Conservation (phyloP, 2,329 filamentous ascomycete species). For the Ascomycota sp. region DNA sequence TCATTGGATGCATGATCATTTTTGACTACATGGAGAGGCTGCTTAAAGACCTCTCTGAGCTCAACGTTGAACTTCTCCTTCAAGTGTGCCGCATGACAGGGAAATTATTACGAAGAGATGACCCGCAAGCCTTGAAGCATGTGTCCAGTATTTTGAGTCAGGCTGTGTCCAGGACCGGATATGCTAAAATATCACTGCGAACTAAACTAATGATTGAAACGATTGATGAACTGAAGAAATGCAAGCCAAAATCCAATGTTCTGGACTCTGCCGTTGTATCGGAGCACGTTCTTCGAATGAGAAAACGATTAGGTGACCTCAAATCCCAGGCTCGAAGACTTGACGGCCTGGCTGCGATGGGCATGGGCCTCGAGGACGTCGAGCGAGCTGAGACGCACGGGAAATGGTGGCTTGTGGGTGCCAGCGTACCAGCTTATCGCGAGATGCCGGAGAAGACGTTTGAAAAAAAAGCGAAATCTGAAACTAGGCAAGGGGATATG, state of each 20-base stretch:
- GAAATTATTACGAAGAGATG: conserved; percentile 67
- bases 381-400: conserved; percentile 67
- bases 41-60: conserved; percentile 53
- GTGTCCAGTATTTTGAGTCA: conserved; percentile 65
- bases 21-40: conserved; percentile 82
- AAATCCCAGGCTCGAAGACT: conserved; percentile 36
- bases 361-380: conserved; percentile 66
- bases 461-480: conserved; percentile 4
- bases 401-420: conserved; percentile 97
- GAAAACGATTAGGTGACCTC: conserved; percentile 65
- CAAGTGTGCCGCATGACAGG: conserved; percentile 69
- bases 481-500: conserved; percentile 4
- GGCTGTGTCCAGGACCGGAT: conserved; percentile 44
- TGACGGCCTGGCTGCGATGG: conserved; percentile 61
- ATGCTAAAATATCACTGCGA: conserved; percentile 56
- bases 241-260: conserved; percentile 59
- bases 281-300: conserved; percentile 75
- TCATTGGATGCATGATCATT: conserved; percentile 62
- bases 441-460: conserved; percentile 2
- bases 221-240: conserved; percentile 88
- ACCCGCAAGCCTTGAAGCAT: conserved; percentile 72
- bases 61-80: conserved; percentile 74
- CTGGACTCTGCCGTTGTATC: conserved; percentile 51
- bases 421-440: conserved; percentile 49
- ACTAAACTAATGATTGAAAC: conserved; percentile 97